Evolutionary conservation across 257 asterid genomes (phyloP).

Genomic region (Solanum tarijense): DNA sequence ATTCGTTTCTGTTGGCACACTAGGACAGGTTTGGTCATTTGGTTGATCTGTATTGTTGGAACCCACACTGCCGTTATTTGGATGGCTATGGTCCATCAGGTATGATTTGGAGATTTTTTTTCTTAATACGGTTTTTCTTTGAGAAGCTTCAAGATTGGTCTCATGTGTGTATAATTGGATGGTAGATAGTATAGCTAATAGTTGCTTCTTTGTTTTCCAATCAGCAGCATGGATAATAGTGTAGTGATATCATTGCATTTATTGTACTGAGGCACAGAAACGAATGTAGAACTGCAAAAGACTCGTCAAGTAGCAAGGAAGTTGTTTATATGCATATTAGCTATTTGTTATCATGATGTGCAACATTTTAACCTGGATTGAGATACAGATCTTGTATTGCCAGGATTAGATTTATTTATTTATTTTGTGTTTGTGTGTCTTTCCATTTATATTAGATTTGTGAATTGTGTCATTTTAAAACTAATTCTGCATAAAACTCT

Average conservation of each 20-base stretch:
- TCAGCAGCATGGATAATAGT: background rate
- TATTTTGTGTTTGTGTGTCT: background rate
- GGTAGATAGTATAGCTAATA: background rate
- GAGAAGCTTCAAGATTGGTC: background rate
- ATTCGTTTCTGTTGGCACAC: slow-evolving; percentile 4
- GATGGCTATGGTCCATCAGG: slow-evolving; percentile 52
- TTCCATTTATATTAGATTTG: background rate
- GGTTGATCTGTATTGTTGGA: slow-evolving; percentile 53
- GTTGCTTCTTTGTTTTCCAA: background rate
- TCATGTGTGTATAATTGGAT: background rate
- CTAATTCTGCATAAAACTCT: background rate
- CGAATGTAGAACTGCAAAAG: background rate
- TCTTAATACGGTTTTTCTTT: background rate
- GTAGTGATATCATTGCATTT: background rate
- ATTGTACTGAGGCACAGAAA: background rate
- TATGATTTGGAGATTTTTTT: background rate
- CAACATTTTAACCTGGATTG: background rate
- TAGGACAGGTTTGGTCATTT: slow-evolving; percentile 49
- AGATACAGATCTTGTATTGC: background rate
- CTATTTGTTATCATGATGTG: background rate
- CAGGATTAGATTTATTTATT: background rate
- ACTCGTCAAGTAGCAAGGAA: background rate
- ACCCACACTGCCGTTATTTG: slow-evolving; percentile 49
- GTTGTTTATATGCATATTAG: background rate
- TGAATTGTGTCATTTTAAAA: background rate